phyloP scores from a whole-genome alignment of 2,329 filamentous ascomycete genomes.

The Claviceps pazoutovae region DNA sequence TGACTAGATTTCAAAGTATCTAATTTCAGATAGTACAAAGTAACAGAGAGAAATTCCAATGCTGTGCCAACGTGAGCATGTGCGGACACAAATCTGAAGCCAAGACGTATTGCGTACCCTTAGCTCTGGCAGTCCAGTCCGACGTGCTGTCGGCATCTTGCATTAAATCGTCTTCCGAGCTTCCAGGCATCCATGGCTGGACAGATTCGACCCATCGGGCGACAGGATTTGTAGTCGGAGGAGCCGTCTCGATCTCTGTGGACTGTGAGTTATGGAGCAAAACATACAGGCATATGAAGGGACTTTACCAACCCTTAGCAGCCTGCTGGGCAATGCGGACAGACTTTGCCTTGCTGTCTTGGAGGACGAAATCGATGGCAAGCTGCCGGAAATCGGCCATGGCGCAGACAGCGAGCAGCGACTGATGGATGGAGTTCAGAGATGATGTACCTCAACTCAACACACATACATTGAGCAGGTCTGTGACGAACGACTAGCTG shows the following conservation, averaged over 20 bases:
- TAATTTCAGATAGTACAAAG: slow-evolving; percentile 32
- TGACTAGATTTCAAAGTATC: slow-evolving; percentile 36
- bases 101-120: slow-evolving; percentile 20
- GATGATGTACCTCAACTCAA: no score
- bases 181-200: slow-evolving; percentile 37
- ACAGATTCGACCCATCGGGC: slow-evolving; percentile 43
- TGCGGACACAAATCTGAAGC: not conserved
- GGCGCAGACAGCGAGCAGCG: not conserved
- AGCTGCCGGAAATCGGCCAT: slow-evolving; percentile 40
- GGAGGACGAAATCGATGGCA: slow-evolving; percentile 39
- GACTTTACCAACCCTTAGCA: slow-evolving; percentile 23
- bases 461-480: no score
- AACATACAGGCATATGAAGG: not conserved
- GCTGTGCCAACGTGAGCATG: slow-evolving; percentile 20
- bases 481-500: not conserved
- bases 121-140: slow-evolving; percentile 40
- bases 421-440: not conserved
- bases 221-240: slow-evolving; percentile 30
- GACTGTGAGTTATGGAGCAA: slow-evolving; percentile 5
- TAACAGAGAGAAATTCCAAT: slow-evolving; percentile 41
- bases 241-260: slow-evolving; percentile 30
- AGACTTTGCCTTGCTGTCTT: slow-evolving; percentile 30
- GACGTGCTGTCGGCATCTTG: slow-evolving; percentile 26
- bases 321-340: slow-evolving; percentile 29
- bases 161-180: slow-evolving; percentile 22